These are phyloP conservation scores for Glutinoglossum americanum DNA, from an alignment of 495 filamentous ascomycete species.

Conservation along the genomic window DNA sequence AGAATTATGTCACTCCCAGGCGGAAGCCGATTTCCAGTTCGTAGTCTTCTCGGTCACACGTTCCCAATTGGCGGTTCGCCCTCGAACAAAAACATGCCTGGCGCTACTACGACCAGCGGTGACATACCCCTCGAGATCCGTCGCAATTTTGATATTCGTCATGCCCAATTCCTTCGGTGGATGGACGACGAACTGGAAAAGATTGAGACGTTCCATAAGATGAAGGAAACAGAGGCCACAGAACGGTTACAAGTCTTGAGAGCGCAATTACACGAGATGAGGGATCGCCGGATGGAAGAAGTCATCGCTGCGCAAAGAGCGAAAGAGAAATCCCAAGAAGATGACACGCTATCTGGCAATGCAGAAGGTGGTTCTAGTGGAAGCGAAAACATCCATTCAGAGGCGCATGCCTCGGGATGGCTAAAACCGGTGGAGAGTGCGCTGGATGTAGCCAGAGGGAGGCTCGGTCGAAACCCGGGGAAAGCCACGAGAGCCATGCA, in stretches of 20 bases:
- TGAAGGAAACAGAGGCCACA: constrained; percentile 61
- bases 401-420: constrained; percentile 8
- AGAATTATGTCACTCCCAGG: constrained; percentile 5
- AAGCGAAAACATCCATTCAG: neutral
- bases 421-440: constrained; percentile 17
- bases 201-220: constrained; percentile 64
- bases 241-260: constrained; percentile 45
- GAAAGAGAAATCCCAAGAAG: constrained; percentile 8
- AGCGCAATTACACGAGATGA: constrained; percentile 73
- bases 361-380: neutral
- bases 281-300: constrained; percentile 54
- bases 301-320: constrained; percentile 23
- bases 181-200: constrained; percentile 64
- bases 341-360: neutral
- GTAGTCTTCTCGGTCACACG: constrained; percentile 8
- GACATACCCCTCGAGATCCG: constrained; percentile 21
- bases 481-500: neutral
- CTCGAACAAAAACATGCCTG: too few species aligned
- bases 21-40: neutral
- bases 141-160: constrained; percentile 28
- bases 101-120: neutral
- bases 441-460: constrained; percentile 4
- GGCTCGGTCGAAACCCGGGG: constrained; percentile 19
- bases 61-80: constrained; percentile 15
- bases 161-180: constrained; percentile 60